phyloP scores from a whole-genome alignment of 2,329 filamentous ascomycete species.

The Alternaria brassicicola region DNA sequence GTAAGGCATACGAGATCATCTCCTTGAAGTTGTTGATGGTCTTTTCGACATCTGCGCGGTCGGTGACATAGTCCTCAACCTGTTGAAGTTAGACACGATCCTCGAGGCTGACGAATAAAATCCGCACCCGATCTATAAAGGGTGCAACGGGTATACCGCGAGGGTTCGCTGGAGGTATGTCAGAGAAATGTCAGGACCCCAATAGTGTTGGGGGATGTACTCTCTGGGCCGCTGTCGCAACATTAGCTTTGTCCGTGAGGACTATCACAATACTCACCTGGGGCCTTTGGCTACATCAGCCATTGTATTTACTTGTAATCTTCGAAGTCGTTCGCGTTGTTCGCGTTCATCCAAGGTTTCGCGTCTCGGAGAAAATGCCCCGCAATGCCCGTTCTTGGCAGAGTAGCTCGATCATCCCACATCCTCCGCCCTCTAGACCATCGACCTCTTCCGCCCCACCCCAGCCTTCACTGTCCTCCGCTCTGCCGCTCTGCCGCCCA shows the following conservation, averaged over 20 bases:
- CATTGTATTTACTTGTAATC: conserved; percentile 28
- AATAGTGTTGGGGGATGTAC: background rate
- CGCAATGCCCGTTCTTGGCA: conserved; percentile 20
- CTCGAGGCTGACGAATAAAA: background rate
- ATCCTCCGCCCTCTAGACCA: background rate
- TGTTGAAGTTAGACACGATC: background rate
- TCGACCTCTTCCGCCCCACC: background rate
- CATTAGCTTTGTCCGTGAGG: background rate
- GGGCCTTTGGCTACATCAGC: conserved; percentile 33
- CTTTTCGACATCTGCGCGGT: conserved; percentile 77
- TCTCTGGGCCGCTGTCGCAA: conserved; percentile 8
- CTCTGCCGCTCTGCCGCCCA: conserved; percentile 3
- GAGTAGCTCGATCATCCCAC: background rate
- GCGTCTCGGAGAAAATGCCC: conserved; percentile 25
- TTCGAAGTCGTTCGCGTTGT: conserved; percentile 10
- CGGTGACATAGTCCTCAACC: conserved; percentile 84
- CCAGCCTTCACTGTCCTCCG: background rate
- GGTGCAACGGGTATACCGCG: conserved; percentile 14
- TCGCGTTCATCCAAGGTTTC: conserved; percentile 24
- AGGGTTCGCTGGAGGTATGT: conserved; percentile 46
- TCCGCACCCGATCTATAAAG: conserved; percentile 14
- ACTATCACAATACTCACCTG: conserved; percentile 22
- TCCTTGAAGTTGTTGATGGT: conserved; percentile 86
- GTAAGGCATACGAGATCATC: conserved; percentile 77
- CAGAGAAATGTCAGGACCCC: conserved; percentile 3